These are phyloP conservation scores for Aureoboletus auriporus DNA, from an alignment of 768 basidiomycete species.

Conservation along the genomic window DNA sequence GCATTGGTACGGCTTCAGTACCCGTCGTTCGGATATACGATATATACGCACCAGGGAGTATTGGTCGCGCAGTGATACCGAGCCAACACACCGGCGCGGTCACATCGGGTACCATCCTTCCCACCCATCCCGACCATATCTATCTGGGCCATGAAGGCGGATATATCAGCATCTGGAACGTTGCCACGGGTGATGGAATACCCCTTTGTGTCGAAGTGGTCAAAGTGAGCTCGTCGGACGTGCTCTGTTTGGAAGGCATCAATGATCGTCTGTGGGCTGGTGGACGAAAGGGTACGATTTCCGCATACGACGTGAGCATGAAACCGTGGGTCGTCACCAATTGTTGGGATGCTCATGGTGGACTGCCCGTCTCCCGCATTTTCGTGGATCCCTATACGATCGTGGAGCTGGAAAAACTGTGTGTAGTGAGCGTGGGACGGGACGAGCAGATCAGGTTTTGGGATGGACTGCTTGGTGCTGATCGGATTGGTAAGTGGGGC, in stretches of 20 bases:
- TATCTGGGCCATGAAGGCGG: conserved; percentile 94
- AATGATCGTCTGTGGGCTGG: conserved; percentile 86
- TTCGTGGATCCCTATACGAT: conserved; percentile 73
- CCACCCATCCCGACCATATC: conserved; percentile 59
- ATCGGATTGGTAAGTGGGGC: conserved; percentile 76
- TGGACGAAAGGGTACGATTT: conserved; percentile 73
- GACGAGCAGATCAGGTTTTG: conserved; percentile 76
- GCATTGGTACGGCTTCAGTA: conserved; percentile 40
- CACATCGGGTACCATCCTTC: conserved; percentile 73
- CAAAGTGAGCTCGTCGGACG: conserved; percentile 77
- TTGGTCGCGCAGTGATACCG: conserved; percentile 53
- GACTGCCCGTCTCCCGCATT: conserved; percentile 59
- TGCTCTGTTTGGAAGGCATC: conserved; percentile 82
- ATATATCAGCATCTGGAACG: conserved; percentile 76
- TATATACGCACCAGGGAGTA: conserved; percentile 54
- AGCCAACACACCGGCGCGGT: conserved; percentile 77
- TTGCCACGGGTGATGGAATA: conserved; percentile 48
- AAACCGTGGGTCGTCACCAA: conserved; percentile 88
- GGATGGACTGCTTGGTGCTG: conserved; percentile 83
- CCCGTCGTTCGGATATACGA: conserved; percentile 85
- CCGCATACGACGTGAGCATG: conserved; percentile 69
- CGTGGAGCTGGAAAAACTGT: conserved; percentile 60
- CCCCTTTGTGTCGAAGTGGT: conserved; percentile 71
- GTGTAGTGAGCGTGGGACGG: conserved; percentile 70
- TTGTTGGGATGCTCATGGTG: conserved; percentile 77